Evolutionary conservation across 176 grass and related monocot species (phyloP).

Genomic region (Zea luxurians): DNA sequence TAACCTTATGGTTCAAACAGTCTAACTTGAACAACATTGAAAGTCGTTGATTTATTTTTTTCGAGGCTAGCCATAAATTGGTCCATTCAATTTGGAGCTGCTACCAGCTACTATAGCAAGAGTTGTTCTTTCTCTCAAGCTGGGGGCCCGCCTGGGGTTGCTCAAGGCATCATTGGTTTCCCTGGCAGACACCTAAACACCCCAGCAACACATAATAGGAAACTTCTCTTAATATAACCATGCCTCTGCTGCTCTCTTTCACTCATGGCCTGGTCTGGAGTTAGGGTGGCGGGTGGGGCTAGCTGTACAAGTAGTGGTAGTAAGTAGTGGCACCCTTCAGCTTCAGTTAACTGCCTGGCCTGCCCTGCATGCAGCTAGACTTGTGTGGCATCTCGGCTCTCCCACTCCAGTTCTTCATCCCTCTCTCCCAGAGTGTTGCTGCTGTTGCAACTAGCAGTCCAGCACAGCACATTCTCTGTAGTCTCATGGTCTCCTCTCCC

Average conservation of each 20-base stretch:
- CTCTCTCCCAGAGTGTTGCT: not conserved
- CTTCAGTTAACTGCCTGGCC: constrained; percentile 8
- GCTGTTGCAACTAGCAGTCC: constrained; percentile 10
- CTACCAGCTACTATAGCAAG: not conserved
- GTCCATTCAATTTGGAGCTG: not conserved
- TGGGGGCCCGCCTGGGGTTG: not conserved
- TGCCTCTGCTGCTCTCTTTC: not conserved
- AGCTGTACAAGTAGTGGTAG: too few species aligned
- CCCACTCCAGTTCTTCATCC: not conserved
- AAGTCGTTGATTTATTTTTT: too few species aligned
- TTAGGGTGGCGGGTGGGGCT: not conserved
- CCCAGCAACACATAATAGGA: constrained; percentile 31
- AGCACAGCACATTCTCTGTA: constrained; percentile 34
- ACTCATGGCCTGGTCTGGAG: not conserved
- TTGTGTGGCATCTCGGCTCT: constrained; percentile 13
- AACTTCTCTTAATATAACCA: constrained; percentile 7
- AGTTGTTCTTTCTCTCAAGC: constrained; percentile 11
- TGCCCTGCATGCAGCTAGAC: constrained; percentile 1
- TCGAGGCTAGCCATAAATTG: not conserved
- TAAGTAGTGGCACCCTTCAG: not conserved
- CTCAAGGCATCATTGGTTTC: constrained; percentile 27
- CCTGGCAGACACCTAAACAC: constrained; percentile 18
- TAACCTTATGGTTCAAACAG: too few species aligned
- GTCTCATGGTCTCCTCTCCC: constrained; percentile 23
- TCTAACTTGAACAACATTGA: too few species aligned